A percentile compares a stretch with the other conserved stretches of the same genome.
Evolutionary conservation across 345 rosid species (phyloP).

Genomic region (Populus euphratica): DNA sequence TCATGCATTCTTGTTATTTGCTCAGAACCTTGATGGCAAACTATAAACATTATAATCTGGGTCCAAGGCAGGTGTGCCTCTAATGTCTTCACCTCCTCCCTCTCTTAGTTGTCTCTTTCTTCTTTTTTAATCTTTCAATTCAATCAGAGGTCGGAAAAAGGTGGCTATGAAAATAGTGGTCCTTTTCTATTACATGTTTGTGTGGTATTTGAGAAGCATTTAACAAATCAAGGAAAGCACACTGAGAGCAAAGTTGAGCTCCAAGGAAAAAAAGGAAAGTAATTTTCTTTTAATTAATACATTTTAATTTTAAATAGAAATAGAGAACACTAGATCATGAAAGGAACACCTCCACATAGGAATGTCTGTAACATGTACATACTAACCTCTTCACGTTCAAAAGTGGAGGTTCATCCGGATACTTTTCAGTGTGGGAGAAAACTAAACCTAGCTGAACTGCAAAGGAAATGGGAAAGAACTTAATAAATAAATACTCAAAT

Average conservation of each 20-base stretch:
- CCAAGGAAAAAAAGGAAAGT: neutral
- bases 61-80: neutral
- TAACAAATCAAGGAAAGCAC: neutral
- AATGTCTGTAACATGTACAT: slow-evolving; percentile 5
- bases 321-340: neutral
- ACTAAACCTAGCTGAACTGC: slow-evolving; percentile 86
- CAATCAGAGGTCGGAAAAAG: no score
- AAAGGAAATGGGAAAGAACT: slow-evolving; percentile 28
- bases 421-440: slow-evolving; percentile 83
- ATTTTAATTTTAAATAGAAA: neutral
- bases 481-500: neutral
- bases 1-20: no score
- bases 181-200: no score
- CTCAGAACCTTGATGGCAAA: neutral
- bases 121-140: no score
- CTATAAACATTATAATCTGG: neutral
- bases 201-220: no score
- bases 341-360: neutral
- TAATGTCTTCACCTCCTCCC: neutral
- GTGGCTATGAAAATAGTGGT: no score
- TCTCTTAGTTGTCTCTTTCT: no score
- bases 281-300: neutral
- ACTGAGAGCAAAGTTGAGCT: neutral
- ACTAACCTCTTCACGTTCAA: slow-evolving; percentile 69
- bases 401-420: slow-evolving; percentile 89